Conservation (phyloP, 2,329 filamentous ascomycete species). For the Penicillium sp. region DNA sequence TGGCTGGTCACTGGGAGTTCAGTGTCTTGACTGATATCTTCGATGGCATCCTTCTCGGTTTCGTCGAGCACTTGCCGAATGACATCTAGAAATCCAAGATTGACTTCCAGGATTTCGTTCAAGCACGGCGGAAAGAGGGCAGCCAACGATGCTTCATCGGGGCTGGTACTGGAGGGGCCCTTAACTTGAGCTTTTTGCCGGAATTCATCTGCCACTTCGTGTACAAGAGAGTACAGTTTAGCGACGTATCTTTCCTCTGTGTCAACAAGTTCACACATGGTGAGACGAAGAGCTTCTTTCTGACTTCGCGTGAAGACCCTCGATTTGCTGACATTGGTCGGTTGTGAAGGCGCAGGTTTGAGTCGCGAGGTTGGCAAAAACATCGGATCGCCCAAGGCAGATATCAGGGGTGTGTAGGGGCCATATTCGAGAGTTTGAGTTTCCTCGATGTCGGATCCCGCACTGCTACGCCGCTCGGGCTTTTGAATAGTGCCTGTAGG, state of each 20-base stretch:
- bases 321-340: constrained; percentile 73
- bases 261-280: constrained; percentile 85
- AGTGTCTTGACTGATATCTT: constrained; percentile 66
- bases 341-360: constrained; percentile 81
- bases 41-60: constrained; percentile 75
- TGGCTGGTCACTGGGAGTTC: constrained; percentile 48
- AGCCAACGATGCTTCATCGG: constrained; percentile 68
- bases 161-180: constrained; percentile 63
- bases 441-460: constrained; percentile 47
- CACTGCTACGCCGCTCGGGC: constrained; percentile 59
- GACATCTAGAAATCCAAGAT: constrained; percentile 74
- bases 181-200: constrained; percentile 64
- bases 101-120: constrained; percentile 76
- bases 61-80: constrained; percentile 75
- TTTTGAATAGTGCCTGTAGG: constrained; percentile 70
- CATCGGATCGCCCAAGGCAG: constrained; percentile 75
- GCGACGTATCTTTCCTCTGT: constrained; percentile 92
- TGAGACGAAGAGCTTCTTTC: constrained; percentile 79
- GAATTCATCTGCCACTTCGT: constrained; percentile 77
- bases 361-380: constrained; percentile 85
- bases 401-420: constrained; percentile 71
- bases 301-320: constrained; percentile 77
- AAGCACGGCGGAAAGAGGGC: constrained; percentile 79
- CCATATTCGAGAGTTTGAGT: constrained; percentile 62
- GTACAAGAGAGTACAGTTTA: constrained; percentile 81